Evolutionary conservation across 169 alveolate genomes (phyloP).

Genomic region (Plasmodium adleri): DNA sequence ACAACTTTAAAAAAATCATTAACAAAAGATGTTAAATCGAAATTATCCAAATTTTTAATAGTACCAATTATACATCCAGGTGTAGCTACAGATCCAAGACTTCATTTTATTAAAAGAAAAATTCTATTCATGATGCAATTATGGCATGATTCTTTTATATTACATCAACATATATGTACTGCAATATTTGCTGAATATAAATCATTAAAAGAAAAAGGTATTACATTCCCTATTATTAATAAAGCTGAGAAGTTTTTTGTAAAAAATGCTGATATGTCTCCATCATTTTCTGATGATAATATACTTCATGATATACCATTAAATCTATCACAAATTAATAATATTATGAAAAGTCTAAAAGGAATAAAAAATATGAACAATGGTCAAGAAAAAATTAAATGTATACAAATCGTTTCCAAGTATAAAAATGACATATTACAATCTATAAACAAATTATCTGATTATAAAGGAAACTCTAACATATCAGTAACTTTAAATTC

Average conservation of each 20-base stretch:
- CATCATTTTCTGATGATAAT: slow-evolving; percentile 66
- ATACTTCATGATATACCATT: slow-evolving; percentile 58
- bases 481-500: slow-evolving; percentile 66
- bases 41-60: slow-evolving; percentile 81
- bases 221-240: slow-evolving; percentile 73
- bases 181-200: slow-evolving; percentile 83
- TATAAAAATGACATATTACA: slow-evolving; percentile 40
- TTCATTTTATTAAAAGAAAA: slow-evolving; percentile 85
- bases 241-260: slow-evolving; percentile 74
- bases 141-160: slow-evolving; percentile 83
- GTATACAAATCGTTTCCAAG: slow-evolving; percentile 33
- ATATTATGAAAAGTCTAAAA: slow-evolving; percentile 58
- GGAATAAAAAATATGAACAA: slow-evolving; percentile 54
- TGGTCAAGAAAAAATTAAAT: slow-evolving; percentile 55
- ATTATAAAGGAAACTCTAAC: slow-evolving; percentile 63
- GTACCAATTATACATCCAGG: slow-evolving; percentile 86
- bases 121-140: slow-evolving; percentile 81
- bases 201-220: slow-evolving; percentile 82
- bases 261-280: slow-evolving; percentile 57
- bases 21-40: slow-evolving; percentile 83
- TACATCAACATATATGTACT: slow-evolving; percentile 79
- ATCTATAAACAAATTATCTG: slow-evolving; percentile 59
- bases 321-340: slow-evolving; percentile 61
- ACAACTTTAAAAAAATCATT: slow-evolving; percentile 81
- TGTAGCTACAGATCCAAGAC: slow-evolving; percentile 85